Evolutionary conservation across 1,284 basidiomycete species (phyloP).

Genomic region (Cutaneotrichosporon sp.): DNA sequence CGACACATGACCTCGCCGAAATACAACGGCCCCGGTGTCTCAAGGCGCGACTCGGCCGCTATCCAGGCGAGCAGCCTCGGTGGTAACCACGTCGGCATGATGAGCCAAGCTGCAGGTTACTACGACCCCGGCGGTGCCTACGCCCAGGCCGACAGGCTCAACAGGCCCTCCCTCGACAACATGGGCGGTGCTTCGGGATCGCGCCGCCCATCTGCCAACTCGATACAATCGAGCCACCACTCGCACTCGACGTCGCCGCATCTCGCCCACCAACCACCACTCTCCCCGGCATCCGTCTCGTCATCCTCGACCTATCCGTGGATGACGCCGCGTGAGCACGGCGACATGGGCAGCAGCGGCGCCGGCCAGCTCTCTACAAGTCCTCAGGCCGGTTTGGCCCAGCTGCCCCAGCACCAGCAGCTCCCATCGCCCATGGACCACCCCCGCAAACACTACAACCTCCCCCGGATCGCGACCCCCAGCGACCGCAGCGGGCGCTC

Average conservation of each 20-base stretch:
- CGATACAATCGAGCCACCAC: constrained; percentile 3
- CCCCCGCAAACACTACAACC: constrained; percentile 16
- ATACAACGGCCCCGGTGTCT: constrained; percentile 3
- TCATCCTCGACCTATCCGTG: constrained; percentile 27
- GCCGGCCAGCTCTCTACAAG: constrained; percentile 5
- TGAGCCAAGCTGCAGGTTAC: not conserved
- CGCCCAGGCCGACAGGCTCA: constrained; percentile 1
- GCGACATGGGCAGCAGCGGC: constrained; percentile 4
- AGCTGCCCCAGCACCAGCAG: constrained; percentile 9
- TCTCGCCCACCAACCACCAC: not conserved
- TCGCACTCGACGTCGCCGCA: constrained; percentile 3
- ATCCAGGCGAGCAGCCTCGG: constrained; percentile 2
- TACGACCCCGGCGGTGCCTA: not conserved
- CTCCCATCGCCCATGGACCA: constrained; percentile 3
- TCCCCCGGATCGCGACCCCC: constrained; percentile 32
- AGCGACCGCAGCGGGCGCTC: constrained; percentile 7
- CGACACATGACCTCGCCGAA: constrained; percentile 10
- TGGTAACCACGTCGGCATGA: not conserved
- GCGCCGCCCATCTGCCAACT: constrained; percentile 11
- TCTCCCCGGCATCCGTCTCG: constrained; percentile 27
- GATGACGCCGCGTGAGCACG: constrained; percentile 13
- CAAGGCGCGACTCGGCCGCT: constrained; percentile 4
- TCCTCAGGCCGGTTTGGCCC: constrained; percentile 1
- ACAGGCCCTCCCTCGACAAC: not conserved
- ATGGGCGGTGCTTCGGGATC: constrained; percentile 2